Base-by-base conservation (phyloP, 2,329 filamentous ascomycete genomes). In the Cytospora piceae region DNA sequence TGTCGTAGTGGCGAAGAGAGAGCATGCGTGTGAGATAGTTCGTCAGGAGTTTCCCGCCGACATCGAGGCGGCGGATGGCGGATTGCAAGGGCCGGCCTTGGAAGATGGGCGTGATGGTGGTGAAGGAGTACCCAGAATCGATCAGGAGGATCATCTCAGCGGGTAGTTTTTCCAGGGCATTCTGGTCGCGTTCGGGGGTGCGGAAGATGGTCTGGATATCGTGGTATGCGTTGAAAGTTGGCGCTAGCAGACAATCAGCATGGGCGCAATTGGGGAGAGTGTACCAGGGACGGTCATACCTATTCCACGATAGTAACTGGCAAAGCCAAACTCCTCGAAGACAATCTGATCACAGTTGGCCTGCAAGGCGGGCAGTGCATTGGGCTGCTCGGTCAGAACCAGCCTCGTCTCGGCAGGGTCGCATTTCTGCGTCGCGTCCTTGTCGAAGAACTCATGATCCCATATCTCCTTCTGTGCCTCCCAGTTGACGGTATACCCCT, bases 261-360 rank as follows among this genome's bases (percentile, higher is more conserved):
- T 32, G 31, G 22, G 53, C 39, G 37, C n/a, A 17, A 39, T 61
- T n/a, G 55, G 34, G 34, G 29, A 17, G 61, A 20, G 17, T 46
- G 20, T 64, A 42, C n/a, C n/a, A 37, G 14, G 22, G 54, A 52
- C 12, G 37, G 11, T 71, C 80, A 66, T 75, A 86, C 91, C 91
- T 69, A 91, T 81, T 65, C 87, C 89, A 67, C 95, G 87, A 70
- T 90, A 90, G 78, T 96, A 96, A 70, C 91, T 90, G 14, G 90
- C 86, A 77, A 99, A 99, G 2, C 92, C 92, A 80, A 95, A 99
- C 75, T 98, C 94, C 75, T 99, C 95, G 81, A 99, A 98, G 1
- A 98, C 87, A 74, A 99, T 93, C 80, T 99, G 94, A 74, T 99
- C 95, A 71, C 92, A 93, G 75, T 97, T 95, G 49, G 89, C 87